A percentile compares a stretch with the other conserved stretches of the same genome.
Evolutionary conservation across 306 rosid species (phyloP).

Genomic region (Lupinus albus): DNA sequence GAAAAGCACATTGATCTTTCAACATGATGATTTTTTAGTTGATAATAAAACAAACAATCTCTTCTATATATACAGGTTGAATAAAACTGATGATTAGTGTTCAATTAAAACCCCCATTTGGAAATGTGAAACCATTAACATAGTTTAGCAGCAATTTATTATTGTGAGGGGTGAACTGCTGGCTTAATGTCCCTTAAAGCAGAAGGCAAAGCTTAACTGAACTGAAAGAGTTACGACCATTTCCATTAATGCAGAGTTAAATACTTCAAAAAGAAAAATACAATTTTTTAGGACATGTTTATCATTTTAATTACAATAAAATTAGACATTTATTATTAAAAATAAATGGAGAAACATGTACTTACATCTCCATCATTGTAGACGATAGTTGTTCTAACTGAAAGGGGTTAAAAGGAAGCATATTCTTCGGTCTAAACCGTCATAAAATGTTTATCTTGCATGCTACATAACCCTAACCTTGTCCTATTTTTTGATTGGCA

Average conservation of each 20-base stretch:
- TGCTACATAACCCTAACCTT: too few relatives aligned
- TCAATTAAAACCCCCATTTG: slow-evolving; percentile 19
- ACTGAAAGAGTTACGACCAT: too few relatives aligned
- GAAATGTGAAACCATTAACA: background rate
- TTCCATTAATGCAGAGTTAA: too few relatives aligned
- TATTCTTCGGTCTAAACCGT: background rate
- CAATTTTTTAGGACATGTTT: too few relatives aligned
- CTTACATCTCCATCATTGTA: too few relatives aligned
- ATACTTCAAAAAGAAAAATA: too few relatives aligned
- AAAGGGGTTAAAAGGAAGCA: slow-evolving; percentile 32
- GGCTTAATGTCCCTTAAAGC: slow-evolving; percentile 28
- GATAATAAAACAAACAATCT: background rate
- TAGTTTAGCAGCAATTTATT: slow-evolving; percentile 24
- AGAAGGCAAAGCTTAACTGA: slow-evolving; percentile 13
- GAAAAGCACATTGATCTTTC: slow-evolving; percentile 19
- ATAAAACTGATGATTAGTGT: slow-evolving; percentile 15
- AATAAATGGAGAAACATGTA: too few relatives aligned
- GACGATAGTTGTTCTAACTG: too few relatives aligned
- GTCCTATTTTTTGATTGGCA: too few relatives aligned
- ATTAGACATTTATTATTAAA: too few relatives aligned
- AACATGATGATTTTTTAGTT: background rate
- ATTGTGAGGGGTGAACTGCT: slow-evolving; percentile 36
- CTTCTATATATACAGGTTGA: background rate
- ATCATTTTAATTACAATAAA: too few relatives aligned
- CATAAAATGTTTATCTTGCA: slow-evolving; percentile 9